Base-by-base conservation (phyloP, 768 basidiomycete genomes). In the Lactarius akahatsu region DNA sequence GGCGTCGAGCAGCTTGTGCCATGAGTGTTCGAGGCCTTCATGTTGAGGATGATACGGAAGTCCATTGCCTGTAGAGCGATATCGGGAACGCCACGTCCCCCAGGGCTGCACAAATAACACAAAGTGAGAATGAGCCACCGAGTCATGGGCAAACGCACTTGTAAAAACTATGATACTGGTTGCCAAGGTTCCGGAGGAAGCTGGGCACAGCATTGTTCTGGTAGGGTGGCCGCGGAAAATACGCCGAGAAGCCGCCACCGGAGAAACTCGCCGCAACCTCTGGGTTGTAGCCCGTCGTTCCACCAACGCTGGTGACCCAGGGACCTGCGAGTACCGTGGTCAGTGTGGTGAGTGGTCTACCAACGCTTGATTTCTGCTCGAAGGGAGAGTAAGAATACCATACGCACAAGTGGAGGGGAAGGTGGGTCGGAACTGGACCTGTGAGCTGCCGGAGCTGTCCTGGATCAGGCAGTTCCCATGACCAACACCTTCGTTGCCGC, bases 1-100 rank as follows among this genome's bases (percentile, higher is more conserved):
- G 20, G 43, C 3, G 43, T n/a, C 8, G 43, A 20, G 20, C 43
- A 45, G 9, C 20, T n/a, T 8, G 43, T 45, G 43, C 43, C 43
- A n/a, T 7, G 2, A 45, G 2, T 1, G 0, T 15, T 1, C 8
- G 0, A 7, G 7, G 43, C 34, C 34, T 1, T 8, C 7, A 0
- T 45, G 20, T 45, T 7, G 6, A 45, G 20, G 20, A 45, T 2
- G 8, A n/a, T 3, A 10, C 2, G 8, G 43, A n/a, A 9, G 43
- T n/a, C 20, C n/a, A 10, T 8, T 3, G 43, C 20, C 43, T 45
- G 43, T 10, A 45, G 1, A 7, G 43, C 20, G 4, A 45, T 45
- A 45, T 45, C 43, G 43, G 43, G 43, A 45, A 45, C 9, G 43
- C 43, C 43, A 45, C 20, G 20, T 3, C 43, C 43, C 20, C 8